phyloP scores from a whole-genome alignment of 228 moss, liverwort and hornwort genomes.

The Sphagnum magellanicum region DNA sequence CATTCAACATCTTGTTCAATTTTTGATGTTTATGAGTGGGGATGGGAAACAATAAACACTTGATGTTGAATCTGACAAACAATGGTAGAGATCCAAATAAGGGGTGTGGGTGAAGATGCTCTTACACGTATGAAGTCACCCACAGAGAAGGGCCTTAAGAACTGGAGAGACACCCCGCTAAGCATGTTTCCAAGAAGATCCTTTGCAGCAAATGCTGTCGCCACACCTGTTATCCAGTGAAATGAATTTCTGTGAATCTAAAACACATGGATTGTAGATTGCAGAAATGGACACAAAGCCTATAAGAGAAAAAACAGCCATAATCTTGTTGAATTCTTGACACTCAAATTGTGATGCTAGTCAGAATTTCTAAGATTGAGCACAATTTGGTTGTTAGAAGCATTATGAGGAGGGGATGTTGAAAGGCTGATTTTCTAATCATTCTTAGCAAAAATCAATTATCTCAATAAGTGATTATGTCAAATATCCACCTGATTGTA shows the following conservation, averaged over 20 bases:
- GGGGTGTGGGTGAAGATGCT: not conserved
- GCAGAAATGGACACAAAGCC: not conserved
- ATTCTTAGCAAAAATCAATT: too few relatives aligned
- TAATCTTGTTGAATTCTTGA: too few relatives aligned
- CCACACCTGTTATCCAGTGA: constrained; percentile 52
- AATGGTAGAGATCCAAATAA: too few relatives aligned
- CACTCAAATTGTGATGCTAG: too few relatives aligned
- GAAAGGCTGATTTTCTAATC: too few relatives aligned
- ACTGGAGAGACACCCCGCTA: constrained; percentile 65
- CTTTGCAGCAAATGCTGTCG: constrained; percentile 88
- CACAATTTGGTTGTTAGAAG: too few relatives aligned
- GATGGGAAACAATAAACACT: too few relatives aligned
- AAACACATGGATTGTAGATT: not conserved
- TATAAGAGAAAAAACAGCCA: not conserved
- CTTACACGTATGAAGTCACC: constrained; percentile 78
- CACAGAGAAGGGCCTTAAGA: constrained; percentile 67
- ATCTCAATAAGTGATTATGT: too few relatives aligned
- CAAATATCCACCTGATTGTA: too few relatives aligned
- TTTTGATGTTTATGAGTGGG: not conserved
- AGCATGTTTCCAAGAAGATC: constrained; percentile 80
- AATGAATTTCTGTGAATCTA: constrained; percentile 1
- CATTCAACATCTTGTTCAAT: too few relatives aligned
- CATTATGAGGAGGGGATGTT: too few relatives aligned
- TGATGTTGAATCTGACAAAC: not conserved
- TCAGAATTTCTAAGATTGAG: too few relatives aligned